phyloP scores from a whole-genome alignment of 352 stramenopile species.

The Phytophthora parvispora region DNA sequence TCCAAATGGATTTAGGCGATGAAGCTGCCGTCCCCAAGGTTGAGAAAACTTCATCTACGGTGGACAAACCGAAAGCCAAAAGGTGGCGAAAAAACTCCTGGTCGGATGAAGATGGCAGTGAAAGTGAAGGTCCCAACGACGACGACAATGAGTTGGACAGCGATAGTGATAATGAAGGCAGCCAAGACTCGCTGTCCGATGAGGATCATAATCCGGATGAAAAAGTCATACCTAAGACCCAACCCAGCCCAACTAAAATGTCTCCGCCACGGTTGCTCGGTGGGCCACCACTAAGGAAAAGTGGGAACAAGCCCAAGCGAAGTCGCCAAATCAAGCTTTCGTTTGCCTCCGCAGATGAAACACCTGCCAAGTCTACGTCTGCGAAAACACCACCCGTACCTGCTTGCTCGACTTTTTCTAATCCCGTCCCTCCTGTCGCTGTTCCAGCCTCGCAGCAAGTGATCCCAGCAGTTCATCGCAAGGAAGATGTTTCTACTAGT shows the following conservation, averaged over 20 bases:
- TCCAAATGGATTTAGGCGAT: slow-evolving; percentile 35
- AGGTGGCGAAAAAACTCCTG: slow-evolving; percentile 30
- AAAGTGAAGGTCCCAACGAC: slow-evolving; percentile 31
- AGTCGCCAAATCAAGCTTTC: slow-evolving; percentile 50
- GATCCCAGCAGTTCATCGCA: background rate
- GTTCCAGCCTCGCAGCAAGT: background rate
- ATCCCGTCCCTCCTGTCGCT: background rate
- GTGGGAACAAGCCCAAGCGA: slow-evolving; percentile 30
- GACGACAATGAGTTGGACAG: slow-evolving; percentile 48
- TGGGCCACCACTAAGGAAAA: slow-evolving; percentile 12
- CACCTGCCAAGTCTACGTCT: background rate
- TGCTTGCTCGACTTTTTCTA: background rate
- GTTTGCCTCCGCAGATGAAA: slow-evolving; percentile 25
- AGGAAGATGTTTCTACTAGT: slow-evolving; percentile 8
- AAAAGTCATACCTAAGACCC: slow-evolving; percentile 5
- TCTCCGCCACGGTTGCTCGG: slow-evolving; percentile 27
- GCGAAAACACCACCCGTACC: background rate
- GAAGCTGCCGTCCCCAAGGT: slow-evolving; percentile 15
- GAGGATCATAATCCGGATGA: slow-evolving; percentile 13
- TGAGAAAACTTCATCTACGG: slow-evolving; percentile 12
- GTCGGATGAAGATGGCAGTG: slow-evolving; percentile 38
- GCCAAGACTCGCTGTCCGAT: slow-evolving; percentile 31
- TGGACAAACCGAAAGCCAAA: slow-evolving; percentile 26
- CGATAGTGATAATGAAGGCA: slow-evolving; percentile 48
- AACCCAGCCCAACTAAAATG: slow-evolving; percentile 27